Base-by-base conservation (phyloP, 257 asterid genomes). In the Rubia yunnanensis region DNA sequence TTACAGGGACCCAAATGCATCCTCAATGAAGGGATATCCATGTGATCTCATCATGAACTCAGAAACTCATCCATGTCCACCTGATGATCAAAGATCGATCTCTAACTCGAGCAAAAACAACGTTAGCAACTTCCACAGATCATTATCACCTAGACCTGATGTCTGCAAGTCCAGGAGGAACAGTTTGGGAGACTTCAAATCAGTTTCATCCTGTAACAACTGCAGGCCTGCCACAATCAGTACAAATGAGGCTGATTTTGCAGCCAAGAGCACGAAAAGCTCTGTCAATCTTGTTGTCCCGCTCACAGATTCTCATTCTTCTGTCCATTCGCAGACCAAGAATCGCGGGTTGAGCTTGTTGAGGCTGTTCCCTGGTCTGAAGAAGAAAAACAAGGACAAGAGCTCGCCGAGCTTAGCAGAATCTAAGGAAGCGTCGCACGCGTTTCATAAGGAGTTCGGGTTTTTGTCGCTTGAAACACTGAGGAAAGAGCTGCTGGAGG, bases 351-450 rank as follows among this genome's bases (percentile, higher is more conserved):
- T 81, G 46, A 82, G 72, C 23, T 68, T 89, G 0, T 86, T 95
- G 0, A 82, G 96, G 97, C 73, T 90, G 78, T 87, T 92, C 39
- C 95, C 94, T 9, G 77, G 73, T 72, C 73, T 90, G 1, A 90
- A 83, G 83, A 90, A 78, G 92, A 94, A 90, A 76, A 80, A 55
- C 84, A 86, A 85, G 78, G 71, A 68, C 58, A 81, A 69, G 22
- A 50, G 23, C 17, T 79, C 86, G 7, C 88, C 78, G 0, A 70
- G 23, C 50, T 68, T 65, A 50, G 52, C 86, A 11, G 80, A 73
- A 49, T 30, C 80, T 1, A 89, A 82, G 26, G 87, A 85, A 8
- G 81, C 71, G 1, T 78, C 88, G 0, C 84, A 74, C 34, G 53
- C 70, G 52, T 69, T 78, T 5, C 57, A 44, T 4, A 77, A 70